phyloP scores from a whole-genome alignment of 768 basidiomycete genomes.

The Boletellus ananas region DNA sequence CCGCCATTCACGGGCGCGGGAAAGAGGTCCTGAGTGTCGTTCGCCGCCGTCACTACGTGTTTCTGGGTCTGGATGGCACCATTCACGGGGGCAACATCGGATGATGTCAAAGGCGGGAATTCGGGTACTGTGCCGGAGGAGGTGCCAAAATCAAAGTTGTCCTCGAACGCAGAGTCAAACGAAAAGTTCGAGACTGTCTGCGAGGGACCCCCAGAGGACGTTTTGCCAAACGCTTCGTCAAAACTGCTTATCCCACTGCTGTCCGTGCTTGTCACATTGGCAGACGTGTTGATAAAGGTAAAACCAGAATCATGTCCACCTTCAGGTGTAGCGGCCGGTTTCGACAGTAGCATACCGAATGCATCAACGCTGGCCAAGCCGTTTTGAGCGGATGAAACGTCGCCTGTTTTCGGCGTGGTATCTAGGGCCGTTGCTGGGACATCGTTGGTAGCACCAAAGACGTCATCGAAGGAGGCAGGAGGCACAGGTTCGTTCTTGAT shows the following conservation, averaged over 20 bases:
- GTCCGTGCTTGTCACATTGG: slow-evolving; percentile 9
- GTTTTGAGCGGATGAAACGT: slow-evolving; percentile 14
- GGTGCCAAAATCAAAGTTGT: slow-evolving; percentile 59
- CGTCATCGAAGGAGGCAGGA: slow-evolving; percentile 49
- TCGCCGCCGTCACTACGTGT: slow-evolving; percentile 1
- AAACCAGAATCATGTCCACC: slow-evolving; percentile 19
- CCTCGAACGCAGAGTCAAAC: slow-evolving; percentile 64
- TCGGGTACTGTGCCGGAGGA: slow-evolving; percentile 34
- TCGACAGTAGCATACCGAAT: slow-evolving; percentile 36
- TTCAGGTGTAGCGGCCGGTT: slow-evolving; percentile 16
- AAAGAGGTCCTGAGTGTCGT: slow-evolving; percentile 12
- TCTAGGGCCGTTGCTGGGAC: slow-evolving; percentile 19
- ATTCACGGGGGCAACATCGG: slow-evolving; percentile 21
- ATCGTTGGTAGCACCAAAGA: slow-evolving; percentile 40
- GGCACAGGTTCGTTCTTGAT: slow-evolving; percentile 11
- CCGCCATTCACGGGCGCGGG: slow-evolving; percentile 11
- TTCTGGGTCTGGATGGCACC: slow-evolving; percentile 18
- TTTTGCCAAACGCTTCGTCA: slow-evolving; percentile 68
- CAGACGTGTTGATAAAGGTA: slow-evolving; percentile 15
- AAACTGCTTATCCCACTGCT: slow-evolving; percentile 51
- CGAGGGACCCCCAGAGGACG: slow-evolving; percentile 38
- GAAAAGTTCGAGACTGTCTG: slow-evolving; percentile 41
- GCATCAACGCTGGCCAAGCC: slow-evolving; percentile 30
- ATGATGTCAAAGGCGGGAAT: slow-evolving; percentile 27
- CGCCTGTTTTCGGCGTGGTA: slow-evolving; percentile 15